Evolutionary conservation across 192 early-diverging fungal genomes (phyloP).

Genomic region (Oehlia diaphana): DNA sequence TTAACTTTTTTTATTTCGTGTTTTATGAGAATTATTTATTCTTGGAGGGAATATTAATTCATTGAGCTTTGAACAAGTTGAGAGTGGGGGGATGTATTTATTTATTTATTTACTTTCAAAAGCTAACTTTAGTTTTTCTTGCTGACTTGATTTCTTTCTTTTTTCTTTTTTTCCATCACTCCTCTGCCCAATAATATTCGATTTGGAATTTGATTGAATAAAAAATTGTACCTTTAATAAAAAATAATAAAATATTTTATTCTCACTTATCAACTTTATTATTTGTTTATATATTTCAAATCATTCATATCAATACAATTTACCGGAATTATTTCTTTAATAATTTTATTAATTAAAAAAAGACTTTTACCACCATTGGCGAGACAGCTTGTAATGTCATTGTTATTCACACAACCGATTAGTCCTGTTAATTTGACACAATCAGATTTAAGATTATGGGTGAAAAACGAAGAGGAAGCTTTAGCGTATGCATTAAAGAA

Average conservation of each 20-base stretch:
- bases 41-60: not conserved
- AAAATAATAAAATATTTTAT: not conserved
- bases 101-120: not conserved
- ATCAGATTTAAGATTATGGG: constrained; percentile 69
- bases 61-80: not conserved
- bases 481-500: constrained; percentile 21
- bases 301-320: not conserved
- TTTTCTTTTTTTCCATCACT: not conserved
- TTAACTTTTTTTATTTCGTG: no score
- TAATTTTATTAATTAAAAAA: not conserved
- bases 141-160: not conserved
- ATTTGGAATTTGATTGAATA: not conserved
- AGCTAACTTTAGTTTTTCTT: not conserved
- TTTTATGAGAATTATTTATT: not conserved
- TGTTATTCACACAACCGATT: constrained; percentile 67
- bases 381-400: constrained; percentile 87
- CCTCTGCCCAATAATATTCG: not conserved
- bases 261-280: not conserved
- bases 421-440: constrained; percentile 49
- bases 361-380: constrained; percentile 80
- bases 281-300: no score
- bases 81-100: not conserved
- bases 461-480: constrained; percentile 35
- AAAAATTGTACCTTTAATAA: not conserved
- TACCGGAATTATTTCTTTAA: no score